These are phyloP conservation scores for Candida silvatica DNA, from an alignment of 805 yeast genomes.

Conservation along the genomic window DNA sequence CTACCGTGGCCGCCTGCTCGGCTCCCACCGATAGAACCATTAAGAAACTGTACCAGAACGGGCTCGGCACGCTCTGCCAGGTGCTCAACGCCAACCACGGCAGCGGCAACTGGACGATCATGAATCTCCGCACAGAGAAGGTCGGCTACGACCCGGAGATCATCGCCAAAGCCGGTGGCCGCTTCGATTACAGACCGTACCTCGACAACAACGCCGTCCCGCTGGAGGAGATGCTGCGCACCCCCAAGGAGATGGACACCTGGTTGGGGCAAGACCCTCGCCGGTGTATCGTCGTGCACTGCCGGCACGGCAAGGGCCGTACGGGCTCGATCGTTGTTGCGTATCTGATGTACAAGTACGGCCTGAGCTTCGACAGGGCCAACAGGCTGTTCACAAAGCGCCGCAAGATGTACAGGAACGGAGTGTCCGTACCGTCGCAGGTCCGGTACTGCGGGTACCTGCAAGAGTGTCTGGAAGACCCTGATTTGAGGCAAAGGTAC, in stretches of 20 bases:
- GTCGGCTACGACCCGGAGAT: constrained; percentile 23
- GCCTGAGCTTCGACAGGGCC: constrained; percentile 35
- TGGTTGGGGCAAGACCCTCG: constrained; percentile 31
- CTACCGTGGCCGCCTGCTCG: constrained; percentile 62
- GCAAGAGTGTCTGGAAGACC: constrained; percentile 7
- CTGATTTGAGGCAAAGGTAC: constrained; percentile 2
- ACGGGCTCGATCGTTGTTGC: constrained; percentile 74
- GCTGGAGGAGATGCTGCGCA: constrained; percentile 36
- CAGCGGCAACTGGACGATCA: constrained; percentile 53
- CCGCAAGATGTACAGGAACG: constrained; percentile 49
- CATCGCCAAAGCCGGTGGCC: constrained; percentile 28
- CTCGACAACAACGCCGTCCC: constrained; percentile 77
- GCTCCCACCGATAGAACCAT: constrained; percentile 51
- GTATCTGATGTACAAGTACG: constrained; percentile 46
- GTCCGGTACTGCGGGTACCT: constrained; percentile 55
- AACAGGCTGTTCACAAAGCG: constrained; percentile 40
- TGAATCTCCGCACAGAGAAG: constrained; percentile 63
- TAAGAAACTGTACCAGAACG: constrained; percentile 41
- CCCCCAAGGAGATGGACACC: constrained; percentile 35
- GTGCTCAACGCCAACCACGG: constrained; percentile 41
- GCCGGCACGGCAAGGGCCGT: constrained; percentile 89
- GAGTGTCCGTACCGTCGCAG: constrained; percentile 70
- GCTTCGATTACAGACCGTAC: constrained; percentile 44
- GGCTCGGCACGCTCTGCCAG: constrained; percentile 39
- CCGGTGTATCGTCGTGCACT: constrained; percentile 58